Base-by-base conservation (phyloP, 169 alveolate species). In the Plasmodium relictum region DNA sequence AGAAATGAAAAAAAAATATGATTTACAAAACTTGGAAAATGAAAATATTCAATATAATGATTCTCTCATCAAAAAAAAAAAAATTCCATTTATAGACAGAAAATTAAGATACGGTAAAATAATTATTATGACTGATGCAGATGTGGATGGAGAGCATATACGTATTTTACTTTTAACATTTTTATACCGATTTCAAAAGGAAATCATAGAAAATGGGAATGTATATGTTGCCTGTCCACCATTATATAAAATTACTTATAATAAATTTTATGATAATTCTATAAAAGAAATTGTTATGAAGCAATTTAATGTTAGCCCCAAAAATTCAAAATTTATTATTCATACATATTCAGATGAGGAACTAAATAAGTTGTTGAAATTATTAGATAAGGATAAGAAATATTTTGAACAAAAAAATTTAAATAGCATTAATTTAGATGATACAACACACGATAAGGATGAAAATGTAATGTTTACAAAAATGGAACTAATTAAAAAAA, bases 191-290 rank as follows among this genome's bases (percentile, higher is more conserved):
- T 89, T 93, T 54, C 93, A 95, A 54, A 93, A 93, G 20, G 88
- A 74, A 58, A 86, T 95, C 50, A 88, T 92, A 45, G 91, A 86
- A 71, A 73, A 90, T 70, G 96, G 96, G 5, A 69, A 90, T n/a
- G 94, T 95, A 68, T 95, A 78, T 88, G 88, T 92, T 20, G 97
- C 97, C 0, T 85, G 95, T 22, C 97, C 97, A 41, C 97, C 97
- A 0, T 87, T 95, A 16, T 95, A 92, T 74, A 92, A 95, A 74
- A 86, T 93, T 18, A 76, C 95, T 6, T 92, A 94, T 88, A 72
- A 83, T 10, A 91, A 86, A 20, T 50, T 76, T 78, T 88, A 62
- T 52, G 74, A 63, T 41, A 22, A 10, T 37, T 59, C 68, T 6
- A 70, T 85, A 70, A 88, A 88, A 73, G 73, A 58, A 18, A 76